Evolutionary conservation across 768 basidiomycete genomes (phyloP).

Genomic region (Tylopilus sp.): DNA sequence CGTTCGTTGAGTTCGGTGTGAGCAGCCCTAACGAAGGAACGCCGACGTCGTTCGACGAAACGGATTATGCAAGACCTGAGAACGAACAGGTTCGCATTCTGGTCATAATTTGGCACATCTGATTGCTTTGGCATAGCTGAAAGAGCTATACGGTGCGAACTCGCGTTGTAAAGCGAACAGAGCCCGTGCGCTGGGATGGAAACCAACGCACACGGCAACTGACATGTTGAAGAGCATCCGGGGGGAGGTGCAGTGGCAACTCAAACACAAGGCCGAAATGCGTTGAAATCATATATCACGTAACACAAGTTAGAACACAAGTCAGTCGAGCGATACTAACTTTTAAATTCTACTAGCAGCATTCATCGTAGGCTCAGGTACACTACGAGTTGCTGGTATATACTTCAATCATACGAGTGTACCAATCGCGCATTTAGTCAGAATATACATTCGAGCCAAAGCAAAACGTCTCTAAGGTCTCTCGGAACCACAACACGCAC

Average conservation of each 20-base stretch:
- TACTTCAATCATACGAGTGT: no score
- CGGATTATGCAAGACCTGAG: constrained; percentile 2
- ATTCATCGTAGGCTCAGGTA: no score
- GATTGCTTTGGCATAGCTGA: neutral
- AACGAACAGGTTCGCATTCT: neutral
- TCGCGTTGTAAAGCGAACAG: neutral
- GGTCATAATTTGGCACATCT: neutral
- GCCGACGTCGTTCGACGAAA: constrained; percentile 42
- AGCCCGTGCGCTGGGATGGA: neutral
- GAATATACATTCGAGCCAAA: neutral
- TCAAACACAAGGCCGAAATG: neutral
- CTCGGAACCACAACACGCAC: neutral
- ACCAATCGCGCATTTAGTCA: no score
- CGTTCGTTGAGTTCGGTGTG: neutral
- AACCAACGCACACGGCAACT: no score
- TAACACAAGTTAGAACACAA: no score
- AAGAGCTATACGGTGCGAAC: neutral
- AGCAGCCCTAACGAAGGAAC: neutral
- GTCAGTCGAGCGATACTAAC: no score
- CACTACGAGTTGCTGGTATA: no score
- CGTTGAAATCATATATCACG: no score
- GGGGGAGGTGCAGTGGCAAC: constrained; percentile 10
- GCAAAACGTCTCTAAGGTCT: neutral
- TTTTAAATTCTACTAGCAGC: no score
- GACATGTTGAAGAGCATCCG: constrained; percentile 15